A percentile compares a stretch with the other conserved stretches of the same genome.
Conservation (phyloP, 2,329 filamentous ascomycete species). For the Fusarium sp. region DNA sequence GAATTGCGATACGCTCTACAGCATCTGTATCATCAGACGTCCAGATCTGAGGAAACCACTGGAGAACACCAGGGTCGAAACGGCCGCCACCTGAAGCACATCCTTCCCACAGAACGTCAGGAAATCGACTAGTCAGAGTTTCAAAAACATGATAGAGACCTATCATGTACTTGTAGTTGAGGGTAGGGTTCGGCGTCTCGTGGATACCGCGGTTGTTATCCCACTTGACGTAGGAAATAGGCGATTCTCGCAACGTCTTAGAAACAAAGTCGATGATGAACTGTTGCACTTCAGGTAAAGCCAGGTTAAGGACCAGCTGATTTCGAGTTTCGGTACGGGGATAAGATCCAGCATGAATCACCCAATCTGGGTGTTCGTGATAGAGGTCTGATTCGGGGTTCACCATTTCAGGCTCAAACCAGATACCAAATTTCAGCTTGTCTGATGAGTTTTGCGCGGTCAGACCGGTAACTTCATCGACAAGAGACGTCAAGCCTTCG, state of each 20-base stretch:
- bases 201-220: slow-evolving; percentile 75
- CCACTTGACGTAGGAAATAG: slow-evolving; percentile 73
- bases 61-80: slow-evolving; percentile 71
- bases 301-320: slow-evolving; percentile 72
- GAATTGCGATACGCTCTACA: slow-evolving; percentile 68
- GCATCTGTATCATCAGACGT: slow-evolving; percentile 74
- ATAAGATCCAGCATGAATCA: slow-evolving; percentile 66
- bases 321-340: slow-evolving; percentile 65
- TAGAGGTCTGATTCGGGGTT: slow-evolving; percentile 71
- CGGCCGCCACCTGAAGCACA: slow-evolving; percentile 73
- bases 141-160: slow-evolving; percentile 73
- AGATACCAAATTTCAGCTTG: slow-evolving; percentile 70
- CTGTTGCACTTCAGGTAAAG: slow-evolving; percentile 69
- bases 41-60: slow-evolving; percentile 75
- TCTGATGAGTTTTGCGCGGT: slow-evolving; percentile 57
- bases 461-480: slow-evolving; percentile 62
- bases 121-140: slow-evolving; percentile 67
- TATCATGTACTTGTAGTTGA: slow-evolving; percentile 69
- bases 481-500: slow-evolving; percentile 62
- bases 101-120: slow-evolving; percentile 72
- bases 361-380: slow-evolving; percentile 71
- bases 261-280: slow-evolving; percentile 68
- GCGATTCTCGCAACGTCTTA: slow-evolving; percentile 62
- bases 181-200: slow-evolving; percentile 64
- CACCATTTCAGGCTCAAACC: slow-evolving; percentile 77